Conservation (phyloP, 176 grass and related monocot species). For the Oryza coarctata region DNA sequence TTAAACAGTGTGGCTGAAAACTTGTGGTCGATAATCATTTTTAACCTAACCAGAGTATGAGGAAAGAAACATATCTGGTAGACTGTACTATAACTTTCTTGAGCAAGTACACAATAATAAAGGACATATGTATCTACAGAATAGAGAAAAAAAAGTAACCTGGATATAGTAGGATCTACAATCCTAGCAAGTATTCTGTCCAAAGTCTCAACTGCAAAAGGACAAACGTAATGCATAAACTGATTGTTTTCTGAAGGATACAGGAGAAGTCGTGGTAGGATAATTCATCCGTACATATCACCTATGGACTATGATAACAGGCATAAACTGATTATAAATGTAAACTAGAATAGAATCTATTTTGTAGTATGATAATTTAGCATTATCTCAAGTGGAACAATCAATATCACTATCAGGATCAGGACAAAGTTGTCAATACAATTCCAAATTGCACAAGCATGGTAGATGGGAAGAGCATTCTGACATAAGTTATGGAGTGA, state of each 20-base stretch:
- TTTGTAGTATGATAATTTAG: neutral
- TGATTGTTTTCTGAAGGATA: neutral
- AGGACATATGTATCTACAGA: neutral
- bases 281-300: neutral
- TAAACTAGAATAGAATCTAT: constrained; percentile 16
- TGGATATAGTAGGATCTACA: constrained; percentile 24
- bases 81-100: neutral
- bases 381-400: neutral
- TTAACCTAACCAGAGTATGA: too few species aligned
- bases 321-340: neutral
- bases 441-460: neutral
- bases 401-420: constrained; percentile 6
- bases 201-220: neutral
- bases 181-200: neutral
- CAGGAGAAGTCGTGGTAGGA: neutral
- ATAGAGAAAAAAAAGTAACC: neutral
- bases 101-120: neutral
- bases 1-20: neutral
- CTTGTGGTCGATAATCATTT: neutral
- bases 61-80: too few species aligned
- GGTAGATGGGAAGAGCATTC: neutral
- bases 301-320: too few species aligned
- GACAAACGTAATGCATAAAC: constrained; percentile 10
- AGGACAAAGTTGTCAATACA: constrained; percentile 7
- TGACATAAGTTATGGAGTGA: neutral